These are phyloP conservation scores for Cryoendolithus antarcticus DNA, from an alignment of 2,329 filamentous ascomycete genomes.

Conservation along the genomic window DNA sequence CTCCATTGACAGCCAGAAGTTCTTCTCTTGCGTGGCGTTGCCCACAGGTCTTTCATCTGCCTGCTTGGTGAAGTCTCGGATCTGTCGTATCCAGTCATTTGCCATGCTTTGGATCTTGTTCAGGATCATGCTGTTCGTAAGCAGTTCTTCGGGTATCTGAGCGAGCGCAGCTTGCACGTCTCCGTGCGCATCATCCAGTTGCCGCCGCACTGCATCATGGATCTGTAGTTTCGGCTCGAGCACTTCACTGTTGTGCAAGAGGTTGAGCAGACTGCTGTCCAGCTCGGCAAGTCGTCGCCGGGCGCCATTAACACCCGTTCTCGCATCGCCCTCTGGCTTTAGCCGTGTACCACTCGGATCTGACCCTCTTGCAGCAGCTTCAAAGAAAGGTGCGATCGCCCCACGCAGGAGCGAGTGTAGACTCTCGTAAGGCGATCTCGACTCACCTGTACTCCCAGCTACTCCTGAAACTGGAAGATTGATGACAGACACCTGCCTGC, in stretches of 20 bases:
- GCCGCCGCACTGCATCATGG: slow-evolving; percentile 76
- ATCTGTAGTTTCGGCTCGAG: slow-evolving; percentile 79
- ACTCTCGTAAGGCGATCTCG: slow-evolving; percentile 78
- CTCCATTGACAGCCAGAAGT: slow-evolving; percentile 98
- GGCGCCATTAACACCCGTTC: slow-evolving; percentile 90
- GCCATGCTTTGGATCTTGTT: slow-evolving; percentile 89
- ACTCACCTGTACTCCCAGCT: slow-evolving; percentile 41
- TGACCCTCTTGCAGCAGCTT: slow-evolving; percentile 81
- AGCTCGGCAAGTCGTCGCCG: slow-evolving; percentile 95
- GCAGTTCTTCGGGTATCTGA: slow-evolving; percentile 59
- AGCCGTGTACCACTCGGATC: slow-evolving; percentile 54
- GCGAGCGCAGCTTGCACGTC: slow-evolving; percentile 63
- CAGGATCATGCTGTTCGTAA: slow-evolving; percentile 81
- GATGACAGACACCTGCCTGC: slow-evolving; percentile 81
- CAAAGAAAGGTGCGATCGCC: slow-evolving; percentile 88
- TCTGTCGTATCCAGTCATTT: slow-evolving; percentile 97
- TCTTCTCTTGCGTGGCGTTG: slow-evolving; percentile 93
- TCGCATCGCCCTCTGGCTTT: slow-evolving; percentile 74
- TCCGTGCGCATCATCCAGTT: slow-evolving; percentile 59
- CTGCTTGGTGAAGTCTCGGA: slow-evolving; percentile 91
- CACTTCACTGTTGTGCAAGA: slow-evolving; percentile 97
- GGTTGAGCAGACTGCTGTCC: slow-evolving; percentile 75
- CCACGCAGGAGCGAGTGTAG: slow-evolving; percentile 86
- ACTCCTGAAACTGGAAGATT: slow-evolving; percentile 76
- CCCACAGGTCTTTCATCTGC: slow-evolving; percentile 66